Evolutionary conservation across 441 rosid genomes (phyloP).

Genomic region (Flueggea neowawraea): DNA sequence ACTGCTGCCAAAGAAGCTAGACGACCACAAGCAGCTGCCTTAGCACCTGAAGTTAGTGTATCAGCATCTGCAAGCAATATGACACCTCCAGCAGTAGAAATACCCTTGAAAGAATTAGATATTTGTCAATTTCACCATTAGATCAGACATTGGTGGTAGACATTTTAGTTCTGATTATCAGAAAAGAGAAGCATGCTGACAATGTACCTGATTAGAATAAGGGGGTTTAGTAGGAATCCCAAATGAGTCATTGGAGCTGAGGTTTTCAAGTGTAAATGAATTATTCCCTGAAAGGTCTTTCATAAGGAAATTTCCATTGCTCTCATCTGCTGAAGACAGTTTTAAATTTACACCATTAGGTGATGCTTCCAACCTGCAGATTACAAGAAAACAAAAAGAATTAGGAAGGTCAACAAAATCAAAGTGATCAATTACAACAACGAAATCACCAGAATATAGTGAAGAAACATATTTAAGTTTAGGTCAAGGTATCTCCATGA

Average conservation of each 20-base stretch:
- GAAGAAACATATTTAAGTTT: background rate
- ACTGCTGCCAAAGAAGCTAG: conserved; percentile 79
- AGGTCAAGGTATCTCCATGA: conserved; percentile 1
- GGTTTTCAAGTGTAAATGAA: conserved; percentile 19
- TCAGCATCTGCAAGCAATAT: conserved; percentile 71
- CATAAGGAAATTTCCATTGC: conserved; percentile 12
- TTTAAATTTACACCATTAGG: conserved; percentile 48
- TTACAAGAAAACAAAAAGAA: conserved; percentile 3
- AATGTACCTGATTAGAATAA: conserved; percentile 36
- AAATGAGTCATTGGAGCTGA: conserved; percentile 20
- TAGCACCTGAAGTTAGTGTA: conserved; percentile 74
- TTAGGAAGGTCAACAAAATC: conserved; percentile 2
- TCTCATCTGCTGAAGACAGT: conserved; percentile 36
- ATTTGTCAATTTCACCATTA: conserved; percentile 11
- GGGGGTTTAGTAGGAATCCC: conserved; percentile 27
- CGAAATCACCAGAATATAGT: background rate
- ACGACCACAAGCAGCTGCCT: conserved; percentile 92
- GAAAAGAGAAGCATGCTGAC: background rate
- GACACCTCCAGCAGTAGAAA: conserved; percentile 59
- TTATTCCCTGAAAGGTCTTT: conserved; percentile 29
- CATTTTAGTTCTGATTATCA: background rate
- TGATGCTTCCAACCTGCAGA: conserved; percentile 85
- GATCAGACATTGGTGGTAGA: background rate
- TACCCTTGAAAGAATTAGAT: conserved; percentile 40
- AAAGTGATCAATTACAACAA: background rate